phyloP scores from a whole-genome alignment of 106 monocot species.

The Allium sativum region DNA sequence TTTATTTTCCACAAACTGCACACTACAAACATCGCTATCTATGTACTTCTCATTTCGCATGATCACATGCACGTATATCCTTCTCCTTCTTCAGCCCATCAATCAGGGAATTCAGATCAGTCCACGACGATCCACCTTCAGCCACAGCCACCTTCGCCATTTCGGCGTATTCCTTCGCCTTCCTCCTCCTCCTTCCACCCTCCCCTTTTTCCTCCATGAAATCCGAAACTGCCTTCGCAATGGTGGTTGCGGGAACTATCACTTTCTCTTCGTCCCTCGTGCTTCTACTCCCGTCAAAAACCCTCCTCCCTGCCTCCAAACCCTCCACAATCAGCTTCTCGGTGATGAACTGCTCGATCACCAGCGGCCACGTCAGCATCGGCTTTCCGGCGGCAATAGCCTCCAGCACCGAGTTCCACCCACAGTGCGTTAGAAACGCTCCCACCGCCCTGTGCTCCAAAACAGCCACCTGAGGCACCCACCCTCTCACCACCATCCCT shows the following conservation, averaged over 20 bases:
- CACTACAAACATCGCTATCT: no score
- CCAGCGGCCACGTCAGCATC: not conserved
- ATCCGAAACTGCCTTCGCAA: not conserved
- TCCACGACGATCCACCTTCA: not conserved
- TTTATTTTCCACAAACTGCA: no score
- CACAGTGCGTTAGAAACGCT: constrained; percentile 65
- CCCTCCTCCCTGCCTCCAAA: not conserved
- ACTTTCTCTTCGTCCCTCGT: constrained; percentile 1
- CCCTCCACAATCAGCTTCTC: constrained; percentile 1
- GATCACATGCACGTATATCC: no score
- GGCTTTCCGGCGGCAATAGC: not conserved
- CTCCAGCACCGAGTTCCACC: constrained; percentile 48
- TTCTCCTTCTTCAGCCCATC: not conserved
- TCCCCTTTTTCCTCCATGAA: not conserved
- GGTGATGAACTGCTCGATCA: constrained; percentile 3
- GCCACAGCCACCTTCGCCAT: not conserved
- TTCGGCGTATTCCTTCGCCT: not conserved
- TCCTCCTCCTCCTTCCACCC: not conserved
- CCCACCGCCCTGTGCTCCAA: constrained; percentile 42
- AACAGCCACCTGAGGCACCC: constrained; percentile 9
- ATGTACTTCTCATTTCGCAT: no score
- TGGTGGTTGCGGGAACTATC: not conserved
- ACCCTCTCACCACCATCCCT: constrained; percentile 1
- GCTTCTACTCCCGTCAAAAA: not conserved
- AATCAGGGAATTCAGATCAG: not conserved